Conservation (phyloP, 805 yeast species). For the Sugiyamaella marilandica region DNA sequence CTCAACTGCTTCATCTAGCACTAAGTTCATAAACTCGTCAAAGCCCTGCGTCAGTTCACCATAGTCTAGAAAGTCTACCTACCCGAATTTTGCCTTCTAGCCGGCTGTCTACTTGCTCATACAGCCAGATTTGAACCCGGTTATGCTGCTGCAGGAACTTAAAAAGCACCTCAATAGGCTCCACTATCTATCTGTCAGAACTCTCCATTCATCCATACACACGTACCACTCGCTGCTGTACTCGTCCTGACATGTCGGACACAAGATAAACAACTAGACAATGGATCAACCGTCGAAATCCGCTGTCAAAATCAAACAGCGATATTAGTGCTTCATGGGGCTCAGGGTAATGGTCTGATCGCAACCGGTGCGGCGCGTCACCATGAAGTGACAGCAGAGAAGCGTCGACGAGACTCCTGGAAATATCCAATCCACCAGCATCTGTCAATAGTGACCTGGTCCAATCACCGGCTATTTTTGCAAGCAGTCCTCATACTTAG, state of each 20-base stretch:
- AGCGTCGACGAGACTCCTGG: no score
- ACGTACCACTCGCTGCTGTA: constrained; percentile 42
- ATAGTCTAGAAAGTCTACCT: constrained; percentile 11
- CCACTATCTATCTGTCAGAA: constrained; percentile 38
- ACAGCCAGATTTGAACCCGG: constrained; percentile 80
- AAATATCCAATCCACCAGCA: no score
- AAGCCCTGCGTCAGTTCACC: constrained; percentile 51
- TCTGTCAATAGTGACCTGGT: no score
- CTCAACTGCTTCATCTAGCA: constrained; percentile 59
- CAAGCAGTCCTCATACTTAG: not conserved
- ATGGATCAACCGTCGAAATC: no score
- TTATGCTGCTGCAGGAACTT: constrained; percentile 79
- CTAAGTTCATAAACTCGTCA: constrained; percentile 94
- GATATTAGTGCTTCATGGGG: not conserved
- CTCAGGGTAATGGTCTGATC: not conserved
- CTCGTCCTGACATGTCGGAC: not conserved
- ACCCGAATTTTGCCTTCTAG: constrained; percentile 72
- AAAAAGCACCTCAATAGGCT: constrained; percentile 90
- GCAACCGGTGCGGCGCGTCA: not conserved
- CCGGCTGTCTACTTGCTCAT: constrained; percentile 72
- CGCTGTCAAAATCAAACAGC: no score
- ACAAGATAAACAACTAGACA: no score
- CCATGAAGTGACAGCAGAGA: not conserved
- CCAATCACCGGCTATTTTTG: no score
- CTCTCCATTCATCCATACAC: not conserved